Evolutionary conservation across 768 basidiomycete species (phyloP).

Genomic region (Auricularia sp.): DNA sequence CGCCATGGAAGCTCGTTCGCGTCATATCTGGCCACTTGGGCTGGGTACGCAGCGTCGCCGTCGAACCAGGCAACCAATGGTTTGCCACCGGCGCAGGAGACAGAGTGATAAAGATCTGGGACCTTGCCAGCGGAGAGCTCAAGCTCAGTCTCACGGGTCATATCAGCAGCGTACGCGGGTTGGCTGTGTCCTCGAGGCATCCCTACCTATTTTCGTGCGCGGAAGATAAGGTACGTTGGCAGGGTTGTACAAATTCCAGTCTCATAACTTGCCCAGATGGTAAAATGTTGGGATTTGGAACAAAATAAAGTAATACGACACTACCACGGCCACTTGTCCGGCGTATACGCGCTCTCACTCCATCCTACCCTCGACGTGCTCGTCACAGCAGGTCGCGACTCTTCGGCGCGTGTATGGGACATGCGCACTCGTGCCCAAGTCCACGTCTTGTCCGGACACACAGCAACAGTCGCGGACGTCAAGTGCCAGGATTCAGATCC

Average conservation of each 20-base stretch:
- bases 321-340: conserved; percentile 96
- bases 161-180: conserved; percentile 89
- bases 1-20: conserved; percentile 90
- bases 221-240: conserved; percentile 77
- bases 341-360: conserved; percentile 86
- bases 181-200: conserved; percentile 86
- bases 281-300: conserved; percentile 99
- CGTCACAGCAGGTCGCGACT: conserved; percentile 91
- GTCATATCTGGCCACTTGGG: conserved; percentile 97
- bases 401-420: conserved; percentile 96
- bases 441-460: conserved; percentile 87
- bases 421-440: conserved; percentile 98
- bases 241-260: background rate
- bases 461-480: conserved; percentile 89
- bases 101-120: conserved; percentile 98
- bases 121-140: conserved; percentile 91
- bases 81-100: conserved; percentile 98
- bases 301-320: conserved; percentile 98
- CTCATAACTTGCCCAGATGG: conserved; percentile 60
- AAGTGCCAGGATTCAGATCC: conserved; percentile 96
- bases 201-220: conserved; percentile 96
- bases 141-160: conserved; percentile 96
- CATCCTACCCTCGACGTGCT: conserved; percentile 95
- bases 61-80: conserved; percentile 98
- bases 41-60: conserved; percentile 93